A percentile compares a stretch with the other conserved stretches of the same genome.
These are phyloP conservation scores for Centrapalus pauciflorus DNA, from an alignment of 129 eudicot species.

Conservation along the genomic window DNA sequence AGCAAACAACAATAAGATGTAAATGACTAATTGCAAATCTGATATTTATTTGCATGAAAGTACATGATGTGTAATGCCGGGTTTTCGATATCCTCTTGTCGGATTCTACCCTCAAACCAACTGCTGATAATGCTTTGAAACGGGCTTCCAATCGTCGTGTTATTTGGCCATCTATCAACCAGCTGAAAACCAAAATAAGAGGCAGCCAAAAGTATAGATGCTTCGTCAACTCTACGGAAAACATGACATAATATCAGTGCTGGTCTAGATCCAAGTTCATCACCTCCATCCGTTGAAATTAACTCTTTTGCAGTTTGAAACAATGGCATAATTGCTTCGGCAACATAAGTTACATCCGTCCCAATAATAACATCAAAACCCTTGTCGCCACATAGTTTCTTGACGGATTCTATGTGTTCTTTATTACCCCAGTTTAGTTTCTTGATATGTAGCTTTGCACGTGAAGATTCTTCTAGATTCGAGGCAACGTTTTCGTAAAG, in stretches of 20 bases:
- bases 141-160: not conserved
- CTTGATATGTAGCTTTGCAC: constrained; percentile 31
- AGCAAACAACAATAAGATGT: not conserved
- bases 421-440: constrained; percentile 71
- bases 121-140: constrained; percentile 30
- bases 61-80: constrained; percentile 73
- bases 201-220: constrained; percentile 76
- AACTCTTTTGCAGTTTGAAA: constrained; percentile 76
- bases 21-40: too few relatives aligned
- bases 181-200: constrained; percentile 56
- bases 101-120: constrained; percentile 48
- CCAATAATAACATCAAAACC: constrained; percentile 87
- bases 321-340: constrained; percentile 70
- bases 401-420: constrained; percentile 52
- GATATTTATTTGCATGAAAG: constrained; percentile 33
- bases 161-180: constrained; percentile 69
- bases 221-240: constrained; percentile 78
- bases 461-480: constrained; percentile 49
- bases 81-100: constrained; percentile 35
- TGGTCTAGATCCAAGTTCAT: constrained; percentile 18
- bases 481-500: constrained; percentile 46
- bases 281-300: constrained; percentile 27
- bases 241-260: constrained; percentile 79
- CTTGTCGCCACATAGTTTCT: constrained; percentile 26
- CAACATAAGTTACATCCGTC: constrained; percentile 77